Evolutionary conservation across 768 basidiomycete species (phyloP).

Genomic region (Chalciporus chontae): DNA sequence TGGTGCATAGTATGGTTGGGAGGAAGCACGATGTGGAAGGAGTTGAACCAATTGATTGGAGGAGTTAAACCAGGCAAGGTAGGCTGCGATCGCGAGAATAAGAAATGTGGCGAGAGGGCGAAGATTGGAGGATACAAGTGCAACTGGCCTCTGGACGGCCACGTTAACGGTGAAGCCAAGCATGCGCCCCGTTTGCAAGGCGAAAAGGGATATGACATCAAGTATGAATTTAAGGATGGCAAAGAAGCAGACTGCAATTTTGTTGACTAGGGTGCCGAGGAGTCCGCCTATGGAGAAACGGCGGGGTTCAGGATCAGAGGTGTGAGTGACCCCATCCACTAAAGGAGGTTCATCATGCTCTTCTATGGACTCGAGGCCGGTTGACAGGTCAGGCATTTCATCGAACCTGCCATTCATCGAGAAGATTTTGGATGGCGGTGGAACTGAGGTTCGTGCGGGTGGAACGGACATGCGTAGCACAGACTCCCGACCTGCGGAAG

Average conservation of each 20-base stretch:
- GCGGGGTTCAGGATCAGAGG: constrained; percentile 15
- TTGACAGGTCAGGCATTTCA: constrained; percentile 36
- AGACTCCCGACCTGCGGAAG: constrained; percentile 36
- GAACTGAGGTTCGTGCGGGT: constrained; percentile 36
- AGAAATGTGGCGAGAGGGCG: constrained; percentile 41
- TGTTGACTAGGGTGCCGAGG: constrained; percentile 43
- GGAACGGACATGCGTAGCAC: constrained; percentile 35
- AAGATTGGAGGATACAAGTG: constrained; percentile 34
- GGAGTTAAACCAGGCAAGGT: constrained; percentile 45
- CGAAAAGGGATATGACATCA: constrained; percentile 30
- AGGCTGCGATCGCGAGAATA: constrained; percentile 40
- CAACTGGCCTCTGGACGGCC: constrained; percentile 45
- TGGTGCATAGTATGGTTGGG: constrained; percentile 47
- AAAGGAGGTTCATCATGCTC: constrained; percentile 56
- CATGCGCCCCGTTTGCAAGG: constrained; percentile 44
- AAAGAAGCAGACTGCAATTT: constrained; percentile 28
- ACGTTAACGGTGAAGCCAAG: constrained; percentile 49
- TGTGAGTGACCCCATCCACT: constrained; percentile 26
- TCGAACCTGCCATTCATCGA: constrained; percentile 21
- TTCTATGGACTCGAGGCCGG: constrained; percentile 57
- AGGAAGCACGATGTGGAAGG: constrained; percentile 32
- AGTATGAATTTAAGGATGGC: constrained; percentile 24
- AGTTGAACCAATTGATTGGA: constrained; percentile 33
- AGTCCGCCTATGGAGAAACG: constrained; percentile 46
- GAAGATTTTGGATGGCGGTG: constrained; percentile 33